Percentiles rank a stretch among this genome's conserved stretches.
phyloP scores from a whole-genome alignment of 305 asterid genomes.

The Vinca major region DNA sequence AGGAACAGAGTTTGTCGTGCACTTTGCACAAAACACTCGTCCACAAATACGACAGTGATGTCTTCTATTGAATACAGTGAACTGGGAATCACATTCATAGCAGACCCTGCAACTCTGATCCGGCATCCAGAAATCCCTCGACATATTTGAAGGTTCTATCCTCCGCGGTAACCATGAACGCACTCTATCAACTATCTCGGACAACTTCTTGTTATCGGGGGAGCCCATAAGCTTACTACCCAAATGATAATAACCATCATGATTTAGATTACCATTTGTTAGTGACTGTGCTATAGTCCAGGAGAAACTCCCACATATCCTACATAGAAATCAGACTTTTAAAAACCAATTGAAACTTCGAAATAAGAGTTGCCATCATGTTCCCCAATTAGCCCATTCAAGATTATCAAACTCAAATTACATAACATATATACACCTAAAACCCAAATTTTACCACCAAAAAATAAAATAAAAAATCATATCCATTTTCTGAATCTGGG shows the following conservation, averaged over 20 bases:
- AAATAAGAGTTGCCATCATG: background rate
- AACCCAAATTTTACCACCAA: too few relatives aligned
- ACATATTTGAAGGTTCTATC: conserved; percentile 43
- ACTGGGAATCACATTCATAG: conserved; percentile 72
- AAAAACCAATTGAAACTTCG: background rate
- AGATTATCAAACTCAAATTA: too few relatives aligned
- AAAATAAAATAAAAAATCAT: too few relatives aligned
- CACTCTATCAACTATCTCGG: conserved; percentile 56
- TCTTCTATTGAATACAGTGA: conserved; percentile 65
- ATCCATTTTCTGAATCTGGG: background rate
- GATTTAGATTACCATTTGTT: conserved; percentile 39
- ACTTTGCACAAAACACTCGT: conserved; percentile 69
- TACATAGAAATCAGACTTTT: conserved; percentile 11
- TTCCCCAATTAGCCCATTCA: background rate
- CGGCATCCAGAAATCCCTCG: conserved; percentile 93
- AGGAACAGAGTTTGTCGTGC: conserved; percentile 55
- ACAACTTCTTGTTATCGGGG: conserved; percentile 37
- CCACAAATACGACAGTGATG: conserved; percentile 83
- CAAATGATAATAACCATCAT: conserved; percentile 34
- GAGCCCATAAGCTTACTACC: conserved; percentile 52
- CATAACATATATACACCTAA: too few relatives aligned
- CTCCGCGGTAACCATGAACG: conserved; percentile 58
- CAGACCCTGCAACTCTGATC: conserved; percentile 82
- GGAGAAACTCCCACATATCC: conserved; percentile 22
- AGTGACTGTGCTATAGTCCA: conserved; percentile 28